These are phyloP conservation scores for Pythium phragmiticola DNA, from an alignment of 352 stramenopile genomes.

Conservation along the genomic window DNA sequence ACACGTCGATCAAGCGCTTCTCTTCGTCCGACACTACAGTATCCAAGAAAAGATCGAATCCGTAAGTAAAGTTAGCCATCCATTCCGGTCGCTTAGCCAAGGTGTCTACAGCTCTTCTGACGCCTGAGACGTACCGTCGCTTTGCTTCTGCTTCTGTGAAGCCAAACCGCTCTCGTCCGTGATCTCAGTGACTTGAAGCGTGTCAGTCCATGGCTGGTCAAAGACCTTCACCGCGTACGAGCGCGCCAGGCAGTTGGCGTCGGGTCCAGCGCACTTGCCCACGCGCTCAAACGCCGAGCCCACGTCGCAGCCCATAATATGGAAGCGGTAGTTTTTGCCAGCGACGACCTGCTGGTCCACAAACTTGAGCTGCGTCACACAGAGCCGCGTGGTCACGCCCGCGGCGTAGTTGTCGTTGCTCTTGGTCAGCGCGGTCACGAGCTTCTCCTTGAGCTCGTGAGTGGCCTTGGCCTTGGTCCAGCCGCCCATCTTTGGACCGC, in stretches of 20 bases:
- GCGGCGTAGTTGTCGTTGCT: slow-evolving; percentile 32
- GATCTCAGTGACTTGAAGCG: slow-evolving; percentile 61
- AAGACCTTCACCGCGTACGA: slow-evolving; percentile 58
- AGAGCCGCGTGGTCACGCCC: slow-evolving; percentile 34
- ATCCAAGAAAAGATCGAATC: slow-evolving; percentile 8
- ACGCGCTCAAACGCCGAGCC: slow-evolving; percentile 33
- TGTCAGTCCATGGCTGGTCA: slow-evolving; percentile 58
- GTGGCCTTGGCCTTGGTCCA: slow-evolving; percentile 24
- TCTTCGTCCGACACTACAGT: slow-evolving; percentile 41
- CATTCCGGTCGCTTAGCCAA: background rate
- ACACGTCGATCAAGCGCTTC: slow-evolving; percentile 50
- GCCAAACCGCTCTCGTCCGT: slow-evolving; percentile 16
- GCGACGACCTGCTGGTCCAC: slow-evolving; percentile 67
- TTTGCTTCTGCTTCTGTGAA: slow-evolving; percentile 6
- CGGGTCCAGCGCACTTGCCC: slow-evolving; percentile 34
- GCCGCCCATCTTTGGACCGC: slow-evolving; percentile 10
- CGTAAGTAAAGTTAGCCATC: slow-evolving; percentile 7
- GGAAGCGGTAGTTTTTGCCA: slow-evolving; percentile 76
- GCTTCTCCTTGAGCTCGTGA: slow-evolving; percentile 24
- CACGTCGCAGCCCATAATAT: slow-evolving; percentile 50
- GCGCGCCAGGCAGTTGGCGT: slow-evolving; percentile 29
- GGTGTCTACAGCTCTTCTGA: slow-evolving; percentile 18
- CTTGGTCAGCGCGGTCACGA: slow-evolving; percentile 25
- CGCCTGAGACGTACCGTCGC: slow-evolving; percentile 21
- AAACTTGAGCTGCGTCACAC: slow-evolving; percentile 37